A percentile compares a stretch with the other conserved stretches of the same genome.
These are phyloP conservation scores for Thinopyrum elongatum DNA, from an alignment of 176 grass and related monocot genomes.

Conservation along the genomic window DNA sequence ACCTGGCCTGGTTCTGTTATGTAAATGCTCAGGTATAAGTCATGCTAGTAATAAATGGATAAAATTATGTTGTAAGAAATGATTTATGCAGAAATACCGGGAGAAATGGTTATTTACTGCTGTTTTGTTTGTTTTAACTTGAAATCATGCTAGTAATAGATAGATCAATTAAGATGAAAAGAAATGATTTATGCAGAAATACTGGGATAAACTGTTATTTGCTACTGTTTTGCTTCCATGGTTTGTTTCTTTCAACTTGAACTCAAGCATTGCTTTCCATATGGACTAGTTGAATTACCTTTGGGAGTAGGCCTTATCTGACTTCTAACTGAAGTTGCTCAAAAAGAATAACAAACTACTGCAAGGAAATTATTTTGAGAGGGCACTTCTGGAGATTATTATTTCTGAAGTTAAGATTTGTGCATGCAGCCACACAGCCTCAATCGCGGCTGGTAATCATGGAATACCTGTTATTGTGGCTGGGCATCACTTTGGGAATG, in stretches of 20 bases:
- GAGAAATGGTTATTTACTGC: too few species aligned
- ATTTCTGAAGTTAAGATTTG: conserved; percentile 25
- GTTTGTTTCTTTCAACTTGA: neutral
- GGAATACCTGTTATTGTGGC: conserved; percentile 86
- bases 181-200: neutral
- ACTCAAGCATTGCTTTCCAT: neutral
- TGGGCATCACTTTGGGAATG: conserved; percentile 92
- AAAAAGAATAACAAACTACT: neutral
- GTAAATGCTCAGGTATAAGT: neutral
- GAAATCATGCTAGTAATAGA: neutral
- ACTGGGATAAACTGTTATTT: too few species aligned
- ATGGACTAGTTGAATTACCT: neutral
- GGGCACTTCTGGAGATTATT: neutral
- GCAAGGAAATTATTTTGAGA: neutral
- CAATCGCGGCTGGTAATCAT: conserved; percentile 93
- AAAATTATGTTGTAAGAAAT: neutral
- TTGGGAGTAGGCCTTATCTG: neutral
- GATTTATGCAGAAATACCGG: neutral
- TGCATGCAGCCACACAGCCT: conserved; percentile 81
- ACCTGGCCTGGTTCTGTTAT: neutral
- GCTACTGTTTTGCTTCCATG: too few species aligned
- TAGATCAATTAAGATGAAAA: neutral
- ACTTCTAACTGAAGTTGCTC: neutral
- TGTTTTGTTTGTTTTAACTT: too few species aligned
- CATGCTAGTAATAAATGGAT: neutral